Conservation (phyloP, 345 rosid species). For the Populus tremula region DNA sequence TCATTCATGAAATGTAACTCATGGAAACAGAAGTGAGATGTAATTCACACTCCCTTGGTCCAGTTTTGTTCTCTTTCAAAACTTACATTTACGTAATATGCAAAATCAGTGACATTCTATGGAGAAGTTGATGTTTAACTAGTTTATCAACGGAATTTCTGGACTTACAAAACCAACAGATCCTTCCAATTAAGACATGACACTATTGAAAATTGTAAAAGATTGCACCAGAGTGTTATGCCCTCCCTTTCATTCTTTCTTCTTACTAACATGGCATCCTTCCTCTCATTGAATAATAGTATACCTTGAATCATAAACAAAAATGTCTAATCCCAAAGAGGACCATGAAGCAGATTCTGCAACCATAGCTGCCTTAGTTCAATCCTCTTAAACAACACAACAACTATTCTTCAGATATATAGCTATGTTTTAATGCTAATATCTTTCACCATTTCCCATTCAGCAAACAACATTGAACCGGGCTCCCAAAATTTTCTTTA, state of each 20-base stretch:
- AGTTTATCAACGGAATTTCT: background rate
- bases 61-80: too few relatives aligned
- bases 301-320: background rate
- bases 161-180: background rate
- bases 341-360: background rate
- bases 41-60: too few relatives aligned
- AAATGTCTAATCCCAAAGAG: background rate
- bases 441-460: background rate
- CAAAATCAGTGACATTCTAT: background rate
- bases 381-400: background rate
- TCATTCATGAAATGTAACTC: too few relatives aligned
- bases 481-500: background rate
- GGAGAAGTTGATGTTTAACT: background rate
- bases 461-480: background rate
- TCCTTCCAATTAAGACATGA: background rate
- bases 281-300: background rate
- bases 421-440: background rate
- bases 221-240: background rate
- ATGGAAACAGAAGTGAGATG: too few relatives aligned
- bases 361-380: background rate
- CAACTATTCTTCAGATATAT: background rate
- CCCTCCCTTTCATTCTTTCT: background rate
- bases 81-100: background rate
- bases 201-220: background rate
- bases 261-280: background rate